Evolutionary conservation across 192 early-diverging fungal genomes (phyloP), one percentile per base, ranked within the genome.

Genomic region (Backusella sp.): DNA sequence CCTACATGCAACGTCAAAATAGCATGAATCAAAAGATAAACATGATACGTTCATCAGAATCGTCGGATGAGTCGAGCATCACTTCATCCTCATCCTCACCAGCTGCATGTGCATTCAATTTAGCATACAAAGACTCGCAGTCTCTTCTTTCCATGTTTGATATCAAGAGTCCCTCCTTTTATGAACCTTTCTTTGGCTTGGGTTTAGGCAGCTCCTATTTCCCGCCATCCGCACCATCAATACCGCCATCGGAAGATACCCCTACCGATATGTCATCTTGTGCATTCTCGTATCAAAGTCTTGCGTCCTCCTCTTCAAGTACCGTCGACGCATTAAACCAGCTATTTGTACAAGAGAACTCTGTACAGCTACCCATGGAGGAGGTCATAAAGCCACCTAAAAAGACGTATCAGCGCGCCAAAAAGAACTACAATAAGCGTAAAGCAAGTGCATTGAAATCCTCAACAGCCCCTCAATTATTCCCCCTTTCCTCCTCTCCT

Each of bases 31-130:
- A 72, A 41, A 77, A 79, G 36, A 59, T 76, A 14, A 77, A 52
- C 30, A 39, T 59, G 4, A 66, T 70, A 7, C 74, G 59, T 11
- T 80, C 82, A 6, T 74, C 77, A 19, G 72, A 73, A 14, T 80
- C 82, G 12, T 80, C 82, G 4, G 82, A 83, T 62, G 82, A 79
- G 49, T 83, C 82, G 8, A 78, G 76, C 11, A 62, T 62, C 9
- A 75, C 68, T 9, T 62, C 44, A 52, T 77, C 82, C 6, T 80
- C 82, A 32, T 76, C 82, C 6, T 76, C 82, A 37, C 82, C 82
- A 19, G 74, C 73, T n/a, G 78, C 79, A 53, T 83, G 75, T 26
- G 73, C 80, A 9, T 83, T 83, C 78, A 79, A 83, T 42, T 74
- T 83, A 5, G 72, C 77, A 73, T 83, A 77, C 32, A 68, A 73